These are phyloP conservation scores for Periconia sp. DNA, from an alignment of 2,329 filamentous ascomycete species.

Conservation along the genomic window DNA sequence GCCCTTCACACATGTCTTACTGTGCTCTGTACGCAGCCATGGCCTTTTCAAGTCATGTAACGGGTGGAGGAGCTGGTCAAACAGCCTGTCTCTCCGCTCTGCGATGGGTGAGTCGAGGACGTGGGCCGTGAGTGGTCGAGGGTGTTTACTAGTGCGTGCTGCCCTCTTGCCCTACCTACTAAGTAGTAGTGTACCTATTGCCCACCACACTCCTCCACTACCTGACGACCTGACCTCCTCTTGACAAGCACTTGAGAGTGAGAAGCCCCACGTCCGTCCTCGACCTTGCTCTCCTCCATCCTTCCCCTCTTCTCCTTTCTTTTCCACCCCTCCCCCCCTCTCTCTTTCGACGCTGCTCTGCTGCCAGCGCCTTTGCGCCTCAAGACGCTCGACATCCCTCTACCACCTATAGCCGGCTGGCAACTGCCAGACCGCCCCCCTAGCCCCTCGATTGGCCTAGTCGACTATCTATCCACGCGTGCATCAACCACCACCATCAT, in stretches of 20 bases:
- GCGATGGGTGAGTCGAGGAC: too few species aligned
- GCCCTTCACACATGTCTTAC: too few species aligned
- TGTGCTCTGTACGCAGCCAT: too few species aligned
- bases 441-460: neutral
- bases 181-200: too few species aligned
- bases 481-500: neutral
- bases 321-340: neutral
- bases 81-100: too few species aligned
- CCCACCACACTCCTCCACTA: neutral
- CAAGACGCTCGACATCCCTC: conserved; percentile 1
- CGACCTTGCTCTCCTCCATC: neutral
- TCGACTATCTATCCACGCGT: neutral
- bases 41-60: too few species aligned
- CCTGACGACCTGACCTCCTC: neutral
- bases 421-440: neutral
- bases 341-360: neutral
- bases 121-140: too few species aligned
- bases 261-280: neutral
- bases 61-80: too few species aligned
- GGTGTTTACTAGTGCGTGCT: too few species aligned
- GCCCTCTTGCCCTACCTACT: too few species aligned
- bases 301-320: neutral
- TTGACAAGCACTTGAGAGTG: too few species aligned
- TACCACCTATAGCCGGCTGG: neutral
- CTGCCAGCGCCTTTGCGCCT: neutral